Evolutionary conservation across 2,329 filamentous ascomycete species (phyloP), one percentile per base, ranked within the genome.

Genomic region (Amauroascus niger): DNA sequence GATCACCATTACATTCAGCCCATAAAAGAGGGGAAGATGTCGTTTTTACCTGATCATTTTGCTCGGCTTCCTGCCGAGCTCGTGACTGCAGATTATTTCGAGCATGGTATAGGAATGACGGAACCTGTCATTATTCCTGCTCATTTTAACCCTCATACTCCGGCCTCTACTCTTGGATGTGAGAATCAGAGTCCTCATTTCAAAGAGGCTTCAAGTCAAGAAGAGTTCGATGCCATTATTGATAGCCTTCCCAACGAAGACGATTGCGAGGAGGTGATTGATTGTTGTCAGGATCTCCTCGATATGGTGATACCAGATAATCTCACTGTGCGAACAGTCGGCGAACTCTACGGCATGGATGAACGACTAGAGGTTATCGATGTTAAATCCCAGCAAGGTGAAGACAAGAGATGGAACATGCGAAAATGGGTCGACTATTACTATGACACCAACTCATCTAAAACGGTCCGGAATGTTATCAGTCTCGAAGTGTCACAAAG

Each of bases 1-100:
- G 80, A 84, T 57, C 82, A 86, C 63, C 82, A 84, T 62, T 85
- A 85, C 63, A 82, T 86, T 53, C 76, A 82, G 58, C 78, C 79
- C 6, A 82, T 86, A 66, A 83, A 83, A 61, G 79, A 84, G 58
- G 80, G 80, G 20, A 80, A 76, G 41, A 79, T 84, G 55, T 73
- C 72, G 39, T 83, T 84, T 57, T 70, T 78, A 16, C 74, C 77
- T 0, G 82, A 86, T 56, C 78, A 69, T 8, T 85, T 85, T 57
- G 78, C 81, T 30, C 78, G 82, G 14, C 77, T 86, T 71, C 75
- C 76, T 40, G 79, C 82, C 1, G 81, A 85, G 60, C 64, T 83
- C 43, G 73, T 84, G 41, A 83, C 80, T 2, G 74, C 76, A 20
- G 80, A 84, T 53, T 81, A 79, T 60, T 79, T 85, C 49, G 80